Evolutionary conservation across 805 yeast genomes (phyloP).

Genomic region (Torulaspora indica): DNA sequence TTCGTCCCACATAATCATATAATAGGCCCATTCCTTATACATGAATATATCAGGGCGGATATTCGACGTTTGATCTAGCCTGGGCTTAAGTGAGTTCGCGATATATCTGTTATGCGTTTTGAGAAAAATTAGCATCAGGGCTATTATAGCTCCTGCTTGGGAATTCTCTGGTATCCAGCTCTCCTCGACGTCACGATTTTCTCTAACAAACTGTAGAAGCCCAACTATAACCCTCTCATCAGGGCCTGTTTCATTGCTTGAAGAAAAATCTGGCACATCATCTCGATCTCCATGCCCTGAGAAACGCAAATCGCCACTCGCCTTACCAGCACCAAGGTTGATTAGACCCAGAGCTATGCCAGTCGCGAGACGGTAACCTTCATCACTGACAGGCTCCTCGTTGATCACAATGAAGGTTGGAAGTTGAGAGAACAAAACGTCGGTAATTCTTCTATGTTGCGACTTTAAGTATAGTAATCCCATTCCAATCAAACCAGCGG

Average conservation of each 20-base stretch:
- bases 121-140: slow-evolving; percentile 68
- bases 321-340: slow-evolving; percentile 69
- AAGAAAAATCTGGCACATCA: slow-evolving; percentile 34
- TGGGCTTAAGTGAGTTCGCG: slow-evolving; percentile 57
- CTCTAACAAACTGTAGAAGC: slow-evolving; percentile 20
- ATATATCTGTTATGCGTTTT: slow-evolving; percentile 56
- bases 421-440: slow-evolving; percentile 66
- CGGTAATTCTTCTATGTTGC: slow-evolving; percentile 83
- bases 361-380: slow-evolving; percentile 79
- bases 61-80: slow-evolving; percentile 41
- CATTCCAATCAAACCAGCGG: slow-evolving; percentile 87
- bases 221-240: slow-evolving; percentile 44
- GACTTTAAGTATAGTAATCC: slow-evolving; percentile 77
- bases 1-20: slow-evolving; percentile 67
- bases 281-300: slow-evolving; percentile 60
- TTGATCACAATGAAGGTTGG: slow-evolving; percentile 46
- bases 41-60: slow-evolving; percentile 69
- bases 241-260: slow-evolving; percentile 6
- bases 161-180: slow-evolving; percentile 37
- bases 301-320: slow-evolving; percentile 35
- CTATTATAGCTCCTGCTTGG: slow-evolving; percentile 67
- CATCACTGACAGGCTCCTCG: slow-evolving; percentile 56
- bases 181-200: slow-evolving; percentile 25
- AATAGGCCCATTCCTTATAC: slow-evolving; percentile 56
- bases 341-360: slow-evolving; percentile 85